A percentile compares a stretch with the other conserved stretches of the same genome.
Conservation (phyloP, 1,284 basidiomycete genomes). For the Hypsizygus ulmarius region DNA sequence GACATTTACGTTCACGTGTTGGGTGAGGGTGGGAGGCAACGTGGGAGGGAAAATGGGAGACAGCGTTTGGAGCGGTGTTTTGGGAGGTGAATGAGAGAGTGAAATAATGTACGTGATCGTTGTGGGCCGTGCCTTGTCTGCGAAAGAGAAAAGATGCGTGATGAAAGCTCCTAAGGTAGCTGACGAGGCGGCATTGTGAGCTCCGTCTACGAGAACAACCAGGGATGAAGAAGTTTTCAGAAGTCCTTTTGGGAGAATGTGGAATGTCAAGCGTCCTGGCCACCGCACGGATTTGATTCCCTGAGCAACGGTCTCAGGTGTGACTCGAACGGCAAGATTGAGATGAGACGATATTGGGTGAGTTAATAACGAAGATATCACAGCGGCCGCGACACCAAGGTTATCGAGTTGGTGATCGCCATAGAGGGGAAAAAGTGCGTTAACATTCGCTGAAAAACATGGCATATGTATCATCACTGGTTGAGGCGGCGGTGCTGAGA, state of each 20-base stretch:
- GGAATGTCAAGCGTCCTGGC: conserved; percentile 84
- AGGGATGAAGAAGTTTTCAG: conserved; percentile 19
- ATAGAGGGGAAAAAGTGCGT: conserved; percentile 57
- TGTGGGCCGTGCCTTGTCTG: conserved; percentile 2
- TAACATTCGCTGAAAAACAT: conserved; percentile 41
- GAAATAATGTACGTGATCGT: conserved; percentile 68
- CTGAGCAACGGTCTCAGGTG: conserved; percentile 41
- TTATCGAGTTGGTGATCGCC: conserved; percentile 86
- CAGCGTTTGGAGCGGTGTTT: conserved; percentile 72
- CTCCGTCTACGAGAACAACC: conserved; percentile 83
- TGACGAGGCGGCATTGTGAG: conserved; percentile 91
- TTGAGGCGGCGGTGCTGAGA: conserved; percentile 40
- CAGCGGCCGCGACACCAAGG: conserved; percentile 64
- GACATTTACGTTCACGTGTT: conserved; percentile 40
- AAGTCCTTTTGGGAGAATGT: conserved; percentile 29
- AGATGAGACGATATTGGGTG: conserved; percentile 33
- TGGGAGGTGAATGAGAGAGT: conserved; percentile 80
- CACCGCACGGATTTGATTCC: conserved; percentile 70
- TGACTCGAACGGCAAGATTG: conserved; percentile 37
- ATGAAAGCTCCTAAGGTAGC: conserved; percentile 72
- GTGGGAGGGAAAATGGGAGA: conserved; percentile 51
- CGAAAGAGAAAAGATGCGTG: conserved; percentile 38
- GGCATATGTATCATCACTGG: conserved; percentile 42
- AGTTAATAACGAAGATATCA: conserved; percentile 61
- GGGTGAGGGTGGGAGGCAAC: conserved; percentile 12